Evolutionary conservation across 129 eudicot genomes (phyloP).

Genomic region (Daucus carota): DNA sequence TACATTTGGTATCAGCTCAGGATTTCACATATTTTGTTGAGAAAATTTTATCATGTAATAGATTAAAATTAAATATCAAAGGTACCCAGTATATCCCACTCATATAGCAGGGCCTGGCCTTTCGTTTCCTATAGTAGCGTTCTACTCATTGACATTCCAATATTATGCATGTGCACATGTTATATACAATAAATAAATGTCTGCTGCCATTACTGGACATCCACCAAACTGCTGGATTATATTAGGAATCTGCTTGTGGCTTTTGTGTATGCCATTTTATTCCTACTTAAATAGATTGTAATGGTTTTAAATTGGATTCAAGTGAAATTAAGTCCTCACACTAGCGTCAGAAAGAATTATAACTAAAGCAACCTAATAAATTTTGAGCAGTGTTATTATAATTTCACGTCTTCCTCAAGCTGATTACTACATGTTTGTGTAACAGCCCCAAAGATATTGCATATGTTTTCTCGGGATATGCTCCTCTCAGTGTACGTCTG

Average conservation of each 20-base stretch:
- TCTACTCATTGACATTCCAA: not conserved
- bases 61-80: not conserved
- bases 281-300: not conserved
- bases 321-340: not conserved
- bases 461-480: slow-evolving; percentile 96
- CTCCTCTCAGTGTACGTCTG: slow-evolving; percentile 93
- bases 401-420: not conserved
- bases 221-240: not conserved
- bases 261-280: not conserved
- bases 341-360: not conserved
- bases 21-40: not conserved
- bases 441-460: slow-evolving; percentile 87
- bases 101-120: not conserved
- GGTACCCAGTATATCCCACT: not conserved
- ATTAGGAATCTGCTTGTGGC: not conserved
- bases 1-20: not conserved
- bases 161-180: not conserved
- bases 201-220: not conserved
- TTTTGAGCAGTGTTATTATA: not conserved
- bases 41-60: not conserved
- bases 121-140: not conserved
- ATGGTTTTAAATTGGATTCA: not conserved
- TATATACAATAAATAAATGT: not conserved
- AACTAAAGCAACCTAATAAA: not conserved
- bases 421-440: slow-evolving; percentile 11